phyloP scores from a whole-genome alignment of 2,329 filamentous ascomycete species.

The Ophiostoma perfectum region DNA sequence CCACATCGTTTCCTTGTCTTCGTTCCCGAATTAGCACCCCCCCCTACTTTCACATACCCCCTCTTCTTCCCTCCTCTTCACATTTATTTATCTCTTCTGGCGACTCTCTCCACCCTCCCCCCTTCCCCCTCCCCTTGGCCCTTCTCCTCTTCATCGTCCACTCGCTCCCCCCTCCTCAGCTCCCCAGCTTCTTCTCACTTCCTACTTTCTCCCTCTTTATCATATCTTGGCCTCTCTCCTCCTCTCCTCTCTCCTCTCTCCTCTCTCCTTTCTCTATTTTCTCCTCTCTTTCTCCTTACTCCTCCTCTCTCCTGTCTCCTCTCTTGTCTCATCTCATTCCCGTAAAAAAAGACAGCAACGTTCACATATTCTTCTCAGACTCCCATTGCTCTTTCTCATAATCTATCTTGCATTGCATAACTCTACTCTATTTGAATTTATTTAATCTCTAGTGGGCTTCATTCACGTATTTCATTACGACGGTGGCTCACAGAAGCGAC shows the following conservation, averaged over 20 bases:
- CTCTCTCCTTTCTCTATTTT: background rate
- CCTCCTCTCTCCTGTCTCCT: background rate
- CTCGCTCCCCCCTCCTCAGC: background rate
- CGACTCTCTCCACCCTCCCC: conserved; percentile 9
- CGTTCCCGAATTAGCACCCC: background rate
- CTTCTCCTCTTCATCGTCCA: background rate
- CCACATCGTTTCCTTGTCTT: background rate
- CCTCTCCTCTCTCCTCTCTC: background rate
- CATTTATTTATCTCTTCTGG: background rate
- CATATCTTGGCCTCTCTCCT: background rate
- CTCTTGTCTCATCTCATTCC: background rate
- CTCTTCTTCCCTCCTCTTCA: conserved; percentile 8
- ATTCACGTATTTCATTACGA: too few relatives aligned
- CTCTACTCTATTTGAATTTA: background rate
- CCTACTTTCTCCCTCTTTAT: background rate
- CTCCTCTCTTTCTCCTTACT: background rate
- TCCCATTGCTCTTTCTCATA: background rate
- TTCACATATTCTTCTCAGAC: too few relatives aligned
- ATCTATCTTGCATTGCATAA: background rate
- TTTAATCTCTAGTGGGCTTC: too few relatives aligned
- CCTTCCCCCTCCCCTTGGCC: conserved; percentile 2
- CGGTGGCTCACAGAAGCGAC: background rate
- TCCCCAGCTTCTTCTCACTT: background rate
- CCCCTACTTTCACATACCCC: conserved; percentile 3
- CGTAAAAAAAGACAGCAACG: too few relatives aligned